Evolutionary conservation across 441 rosid genomes (phyloP).

Genomic region (Eruca vesicaria): DNA sequence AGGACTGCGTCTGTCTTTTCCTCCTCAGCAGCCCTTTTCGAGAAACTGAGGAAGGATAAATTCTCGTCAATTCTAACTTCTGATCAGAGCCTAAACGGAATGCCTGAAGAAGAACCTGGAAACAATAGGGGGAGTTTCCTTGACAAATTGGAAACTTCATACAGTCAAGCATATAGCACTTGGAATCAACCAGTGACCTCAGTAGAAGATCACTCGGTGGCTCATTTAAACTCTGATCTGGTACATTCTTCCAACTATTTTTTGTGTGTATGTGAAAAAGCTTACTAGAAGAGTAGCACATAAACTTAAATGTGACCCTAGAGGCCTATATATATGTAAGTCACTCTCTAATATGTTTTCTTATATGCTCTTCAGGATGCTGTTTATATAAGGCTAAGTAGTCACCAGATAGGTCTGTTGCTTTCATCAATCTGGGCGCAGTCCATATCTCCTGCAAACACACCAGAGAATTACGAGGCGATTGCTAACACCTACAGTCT

Average conservation of each 20-base stretch:
- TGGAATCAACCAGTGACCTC: constrained; percentile 39
- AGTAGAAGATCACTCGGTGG: constrained; percentile 30
- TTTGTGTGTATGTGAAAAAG: not conserved
- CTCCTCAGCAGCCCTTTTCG: constrained; percentile 98
- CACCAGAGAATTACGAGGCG: constrained; percentile 76
- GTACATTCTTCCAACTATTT: constrained; percentile 36
- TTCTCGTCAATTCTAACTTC: constrained; percentile 37
- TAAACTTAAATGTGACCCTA: too few relatives aligned
- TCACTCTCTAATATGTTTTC: constrained; percentile 21
- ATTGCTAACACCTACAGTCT: constrained; percentile 79
- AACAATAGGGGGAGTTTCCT: constrained; percentile 35
- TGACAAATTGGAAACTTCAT: constrained; percentile 48
- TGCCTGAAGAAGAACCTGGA: constrained; percentile 34
- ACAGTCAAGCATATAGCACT: constrained; percentile 47
- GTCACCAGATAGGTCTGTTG: constrained; percentile 72
- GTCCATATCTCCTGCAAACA: constrained; percentile 69
- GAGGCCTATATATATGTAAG: not conserved
- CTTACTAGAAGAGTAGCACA: not conserved
- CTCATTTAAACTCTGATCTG: constrained; percentile 39
- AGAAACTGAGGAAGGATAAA: constrained; percentile 72
- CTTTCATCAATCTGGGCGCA: constrained; percentile 82
- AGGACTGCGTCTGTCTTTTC: constrained; percentile 98
- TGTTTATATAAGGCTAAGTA: constrained; percentile 62
- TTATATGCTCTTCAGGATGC: constrained; percentile 30
- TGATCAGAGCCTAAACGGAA: constrained; percentile 40